A percentile compares a stretch with the other conserved stretches of the same genome.
Evolutionary conservation across 2,329 filamentous ascomycete genomes (phyloP).

Genomic region (Exophiala bonariae): DNA sequence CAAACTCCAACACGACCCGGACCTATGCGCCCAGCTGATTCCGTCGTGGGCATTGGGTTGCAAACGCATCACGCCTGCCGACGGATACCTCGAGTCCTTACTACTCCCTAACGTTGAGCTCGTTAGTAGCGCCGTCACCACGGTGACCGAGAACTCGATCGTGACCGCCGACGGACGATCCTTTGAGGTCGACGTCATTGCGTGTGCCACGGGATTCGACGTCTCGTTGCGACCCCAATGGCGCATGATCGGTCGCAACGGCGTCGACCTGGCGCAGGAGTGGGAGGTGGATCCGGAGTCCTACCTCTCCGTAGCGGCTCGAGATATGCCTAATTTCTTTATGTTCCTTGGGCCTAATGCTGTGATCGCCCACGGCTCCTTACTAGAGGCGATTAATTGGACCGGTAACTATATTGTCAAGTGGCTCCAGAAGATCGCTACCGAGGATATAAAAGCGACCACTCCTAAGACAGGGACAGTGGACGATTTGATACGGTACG

Average conservation of each 20-base stretch:
- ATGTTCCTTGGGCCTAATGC: conserved; percentile 22
- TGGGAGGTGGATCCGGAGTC: conserved; percentile 38
- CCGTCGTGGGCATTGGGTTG: conserved; percentile 29
- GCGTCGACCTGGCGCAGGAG: conserved; percentile 41
- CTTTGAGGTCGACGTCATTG: conserved; percentile 31
- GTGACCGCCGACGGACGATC: conserved; percentile 24
- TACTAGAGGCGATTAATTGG: neutral
- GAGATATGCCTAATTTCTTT: conserved; percentile 36
- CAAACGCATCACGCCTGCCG: neutral
- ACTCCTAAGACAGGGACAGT: conserved; percentile 45
- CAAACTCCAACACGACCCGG: conserved; percentile 23
- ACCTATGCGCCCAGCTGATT: conserved; percentile 29
- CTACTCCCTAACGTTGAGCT: conserved; percentile 36
- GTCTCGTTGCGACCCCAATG: conserved; percentile 42
- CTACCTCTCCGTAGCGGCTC: conserved; percentile 30
- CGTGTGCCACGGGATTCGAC: conserved; percentile 44
- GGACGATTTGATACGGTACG: conserved; percentile 49
- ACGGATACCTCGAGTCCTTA: conserved; percentile 30
- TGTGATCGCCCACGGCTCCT: neutral
- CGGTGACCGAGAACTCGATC: conserved; percentile 28
- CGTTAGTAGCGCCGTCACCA: conserved; percentile 35
- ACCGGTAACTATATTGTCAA: conserved; percentile 49
- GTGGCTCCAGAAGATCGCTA: conserved; percentile 49
- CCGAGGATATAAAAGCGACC: conserved; percentile 31
- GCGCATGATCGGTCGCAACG: conserved; percentile 37